Percentiles rank a stretch among this genome's conserved stretches.
Evolutionary conservation across 2,329 filamentous ascomycete genomes (phyloP).

Genomic region (Paecilomyces niveus): DNA sequence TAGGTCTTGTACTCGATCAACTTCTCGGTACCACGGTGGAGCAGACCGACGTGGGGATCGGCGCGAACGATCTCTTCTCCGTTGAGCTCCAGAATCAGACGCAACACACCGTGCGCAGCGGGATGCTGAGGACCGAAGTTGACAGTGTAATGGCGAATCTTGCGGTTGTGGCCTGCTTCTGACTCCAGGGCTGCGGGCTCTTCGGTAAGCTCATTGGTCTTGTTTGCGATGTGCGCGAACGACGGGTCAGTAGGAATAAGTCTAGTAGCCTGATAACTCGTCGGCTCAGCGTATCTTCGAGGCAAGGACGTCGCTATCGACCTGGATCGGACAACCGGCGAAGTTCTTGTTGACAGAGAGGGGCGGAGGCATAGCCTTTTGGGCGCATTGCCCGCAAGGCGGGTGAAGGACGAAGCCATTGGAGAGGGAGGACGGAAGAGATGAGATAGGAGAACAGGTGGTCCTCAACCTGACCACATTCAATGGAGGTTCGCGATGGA

Average conservation of each 20-base stretch:
- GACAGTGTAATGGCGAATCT: slow-evolving; percentile 97
- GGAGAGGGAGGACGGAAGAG: slow-evolving; percentile 15
- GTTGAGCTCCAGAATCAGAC: slow-evolving; percentile 93
- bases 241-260: slow-evolving; percentile 52
- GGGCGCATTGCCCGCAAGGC: slow-evolving; percentile 52
- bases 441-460: slow-evolving; percentile 16
- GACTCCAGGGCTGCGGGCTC: slow-evolving; percentile 43
- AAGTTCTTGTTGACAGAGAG: slow-evolving; percentile 37
- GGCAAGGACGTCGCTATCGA: slow-evolving; percentile 50
- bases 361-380: slow-evolving; percentile 53
- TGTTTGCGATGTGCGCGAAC: slow-evolving; percentile 42
- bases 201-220: slow-evolving; percentile 32
- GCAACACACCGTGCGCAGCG: slow-evolving; percentile 94
- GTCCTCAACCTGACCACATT: slow-evolving; percentile 32
- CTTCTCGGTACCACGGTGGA: slow-evolving; percentile 97
- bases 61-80: slow-evolving; percentile 96
- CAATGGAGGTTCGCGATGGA: slow-evolving; percentile 19
- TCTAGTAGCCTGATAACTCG: slow-evolving; percentile 44
- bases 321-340: slow-evolving; percentile 42
- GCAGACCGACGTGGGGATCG: slow-evolving; percentile 91
- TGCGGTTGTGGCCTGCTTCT: slow-evolving; percentile 51
- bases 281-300: slow-evolving; percentile 46
- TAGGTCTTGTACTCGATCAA: slow-evolving; percentile 99
- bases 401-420: slow-evolving; percentile 57
- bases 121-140: slow-evolving; percentile 99